Evolutionary conservation across 768 basidiomycete species (phyloP).

Genomic region (Xerocomellus chrysenteron): DNA sequence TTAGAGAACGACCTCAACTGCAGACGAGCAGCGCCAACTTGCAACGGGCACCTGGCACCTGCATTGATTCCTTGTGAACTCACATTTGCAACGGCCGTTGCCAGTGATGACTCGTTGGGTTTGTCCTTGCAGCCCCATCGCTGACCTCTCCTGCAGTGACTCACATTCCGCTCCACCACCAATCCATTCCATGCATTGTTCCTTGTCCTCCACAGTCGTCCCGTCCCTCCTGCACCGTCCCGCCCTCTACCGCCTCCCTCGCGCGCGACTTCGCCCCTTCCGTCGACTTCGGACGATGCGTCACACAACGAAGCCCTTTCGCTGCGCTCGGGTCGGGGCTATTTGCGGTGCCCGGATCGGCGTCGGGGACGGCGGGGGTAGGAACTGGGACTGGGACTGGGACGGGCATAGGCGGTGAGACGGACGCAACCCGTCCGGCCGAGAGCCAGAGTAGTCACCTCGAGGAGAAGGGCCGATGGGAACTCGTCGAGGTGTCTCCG

Average conservation of each 20-base stretch:
- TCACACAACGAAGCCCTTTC: conserved; percentile 90
- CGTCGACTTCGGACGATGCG: conserved; percentile 69
- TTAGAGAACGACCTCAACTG: conserved; percentile 76
- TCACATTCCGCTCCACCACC: conserved; percentile 47
- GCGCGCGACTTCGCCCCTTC: conserved; percentile 50
- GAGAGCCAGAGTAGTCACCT: background rate
- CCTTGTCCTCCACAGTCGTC: conserved; percentile 32
- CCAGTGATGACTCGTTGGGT: conserved; percentile 47
- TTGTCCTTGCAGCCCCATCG: conserved; percentile 35
- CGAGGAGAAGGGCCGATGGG: conserved; percentile 43
- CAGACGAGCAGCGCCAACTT: conserved; percentile 47
- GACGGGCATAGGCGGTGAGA: background rate
- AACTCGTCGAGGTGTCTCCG: conserved; percentile 56
- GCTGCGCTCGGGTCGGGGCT: conserved; percentile 13
- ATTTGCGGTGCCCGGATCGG: background rate
- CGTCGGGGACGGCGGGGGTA: no score
- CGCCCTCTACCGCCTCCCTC: conserved; percentile 40
- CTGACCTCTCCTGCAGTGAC: conserved; percentile 31
- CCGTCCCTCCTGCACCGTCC: conserved; percentile 50
- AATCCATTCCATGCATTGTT: conserved; percentile 38
- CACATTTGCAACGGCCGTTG: background rate
- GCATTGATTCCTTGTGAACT: background rate
- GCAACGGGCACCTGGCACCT: conserved; percentile 9
- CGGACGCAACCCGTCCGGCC: conserved; percentile 3
- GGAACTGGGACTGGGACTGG: no score